Evolutionary conservation across 441 rosid genomes (phyloP), one percentile per base, ranked within the genome.

Genomic region (Adansonia grandidieri): DNA sequence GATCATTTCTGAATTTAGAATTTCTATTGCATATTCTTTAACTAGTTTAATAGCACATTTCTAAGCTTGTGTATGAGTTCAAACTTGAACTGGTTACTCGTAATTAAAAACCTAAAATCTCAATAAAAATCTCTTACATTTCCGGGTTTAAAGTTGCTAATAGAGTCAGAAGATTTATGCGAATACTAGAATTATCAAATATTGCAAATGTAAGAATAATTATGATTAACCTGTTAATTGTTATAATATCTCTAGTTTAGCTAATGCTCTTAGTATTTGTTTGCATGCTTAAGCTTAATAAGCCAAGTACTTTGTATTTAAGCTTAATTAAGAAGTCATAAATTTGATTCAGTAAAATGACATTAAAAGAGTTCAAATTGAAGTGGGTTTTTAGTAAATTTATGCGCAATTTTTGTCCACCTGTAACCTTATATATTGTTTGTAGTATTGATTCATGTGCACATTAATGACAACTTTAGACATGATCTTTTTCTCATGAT

Each of bases 21-120:
- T 19, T 47, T 44, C 17, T 9, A 11, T 68, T 40, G 11, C 40
- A 47, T 20, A 11, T 68, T 68, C 14, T 65, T n/a, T 68, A 48
- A 20, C 73, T 68, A 24, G n/a, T 47, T 68, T 20, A 5, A 47
- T 47, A 20, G 56, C 17, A 45, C 17, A 68, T 47, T 68, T 68
- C 57, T 50, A 5, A 68, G 73, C 57, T 68, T 68, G 72, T 68
- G 15, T 19, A 45, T 5, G n/a, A 68, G 72, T 45, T 45, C n/a
- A 45, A 45, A 68, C 37, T 9, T 68, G 54, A 67, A 67, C 32
- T 44, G 7, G 9, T 5, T 40, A 40, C 42, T 63, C 19, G 37
- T 63, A 5, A 63, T 32, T 63, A 65, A 65, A 19, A 42, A n/a
- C 11, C 5, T 65, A 40, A 65, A 65, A 65, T 42, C 51, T 65